phyloP scores from a whole-genome alignment of 352 stramenopile species.

The Globisporangium uncinulatum region DNA sequence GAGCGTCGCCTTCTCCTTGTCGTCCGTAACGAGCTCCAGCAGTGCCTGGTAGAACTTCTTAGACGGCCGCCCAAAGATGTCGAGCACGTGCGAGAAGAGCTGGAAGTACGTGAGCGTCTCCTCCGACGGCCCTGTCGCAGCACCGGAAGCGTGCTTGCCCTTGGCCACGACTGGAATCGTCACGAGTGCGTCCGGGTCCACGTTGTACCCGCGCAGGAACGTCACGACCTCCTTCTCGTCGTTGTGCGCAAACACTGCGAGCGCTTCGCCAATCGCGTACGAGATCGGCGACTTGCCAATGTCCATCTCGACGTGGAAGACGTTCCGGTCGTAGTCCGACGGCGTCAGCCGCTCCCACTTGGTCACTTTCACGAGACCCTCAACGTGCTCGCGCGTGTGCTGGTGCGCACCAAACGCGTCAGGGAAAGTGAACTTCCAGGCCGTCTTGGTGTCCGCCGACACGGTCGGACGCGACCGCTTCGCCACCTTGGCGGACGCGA shows the following conservation, averaged over 20 bases:
- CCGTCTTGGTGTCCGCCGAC: conserved; percentile 51
- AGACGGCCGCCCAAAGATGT: conserved; percentile 75
- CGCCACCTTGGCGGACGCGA: conserved; percentile 18
- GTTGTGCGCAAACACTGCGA: conserved; percentile 84
- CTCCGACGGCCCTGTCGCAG: conserved; percentile 20
- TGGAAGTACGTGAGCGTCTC: conserved; percentile 78
- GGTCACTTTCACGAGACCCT: conserved; percentile 62
- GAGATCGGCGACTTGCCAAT: conserved; percentile 71
- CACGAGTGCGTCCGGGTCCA: conserved; percentile 64
- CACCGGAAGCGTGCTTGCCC: conserved; percentile 30
- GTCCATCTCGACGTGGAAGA: conserved; percentile 87
- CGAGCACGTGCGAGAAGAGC: conserved; percentile 76
- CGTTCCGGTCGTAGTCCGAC: conserved; percentile 75
- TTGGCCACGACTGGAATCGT: conserved; percentile 56
- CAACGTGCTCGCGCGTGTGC: conserved; percentile 61
- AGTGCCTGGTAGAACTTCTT: conserved; percentile 85
- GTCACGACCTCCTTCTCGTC: conserved; percentile 62
- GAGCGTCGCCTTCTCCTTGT: conserved; percentile 64
- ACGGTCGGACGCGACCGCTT: conserved; percentile 38
- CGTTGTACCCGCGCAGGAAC: conserved; percentile 62
- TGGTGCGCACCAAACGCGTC: conserved; percentile 43
- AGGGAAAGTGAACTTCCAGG: conserved; percentile 67
- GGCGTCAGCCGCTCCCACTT: conserved; percentile 81
- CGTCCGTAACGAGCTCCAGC: conserved; percentile 51
- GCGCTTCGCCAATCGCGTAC: conserved; percentile 82